A percentile compares a stretch with the other conserved stretches of the same genome.
These are phyloP conservation scores for Lonicera japonica DNA, from an alignment of 129 eudicot genomes.

Conservation along the genomic window DNA sequence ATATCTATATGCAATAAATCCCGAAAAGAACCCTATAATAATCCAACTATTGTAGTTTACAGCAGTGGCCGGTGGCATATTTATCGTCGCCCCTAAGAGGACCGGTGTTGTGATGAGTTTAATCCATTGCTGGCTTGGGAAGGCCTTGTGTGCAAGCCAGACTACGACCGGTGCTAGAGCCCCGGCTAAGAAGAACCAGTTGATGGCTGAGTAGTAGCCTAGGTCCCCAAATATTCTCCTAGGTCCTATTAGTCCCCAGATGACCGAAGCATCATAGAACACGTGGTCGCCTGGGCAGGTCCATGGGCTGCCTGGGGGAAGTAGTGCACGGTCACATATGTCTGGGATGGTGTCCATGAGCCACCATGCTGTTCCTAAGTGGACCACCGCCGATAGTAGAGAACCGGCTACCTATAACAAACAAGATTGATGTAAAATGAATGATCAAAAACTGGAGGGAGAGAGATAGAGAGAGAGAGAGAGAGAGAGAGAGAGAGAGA, in stretches of 20 bases:
- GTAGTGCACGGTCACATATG: constrained; percentile 51
- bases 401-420: constrained; percentile 57
- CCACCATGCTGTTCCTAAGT: constrained; percentile 87
- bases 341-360: constrained; percentile 62
- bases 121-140: constrained; percentile 65
- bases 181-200: constrained; percentile 77
- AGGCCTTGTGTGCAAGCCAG: constrained; percentile 63
- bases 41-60: constrained; percentile 91
- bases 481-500: too few relatives aligned
- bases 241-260: constrained; percentile 89
- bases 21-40: constrained; percentile 75
- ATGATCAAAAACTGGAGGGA: constrained; percentile 5
- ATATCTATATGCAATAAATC: constrained; percentile 60
- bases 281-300: constrained; percentile 88
- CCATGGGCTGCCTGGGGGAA: constrained; percentile 77
- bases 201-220: constrained; percentile 65
- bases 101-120: constrained; percentile 48
- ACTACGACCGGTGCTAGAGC: constrained; percentile 71
- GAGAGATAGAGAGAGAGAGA: too few relatives aligned
- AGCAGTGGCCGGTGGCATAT: constrained; percentile 86
- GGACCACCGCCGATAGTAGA: constrained; percentile 56
- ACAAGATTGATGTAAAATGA: not conserved
- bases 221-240: constrained; percentile 72
- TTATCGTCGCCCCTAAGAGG: constrained; percentile 48
- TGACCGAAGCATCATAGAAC: constrained; percentile 85